These are phyloP conservation scores for Xylariomycetidae sp. DNA, from an alignment of 2,329 filamentous ascomycete species.

Conservation along the genomic window DNA sequence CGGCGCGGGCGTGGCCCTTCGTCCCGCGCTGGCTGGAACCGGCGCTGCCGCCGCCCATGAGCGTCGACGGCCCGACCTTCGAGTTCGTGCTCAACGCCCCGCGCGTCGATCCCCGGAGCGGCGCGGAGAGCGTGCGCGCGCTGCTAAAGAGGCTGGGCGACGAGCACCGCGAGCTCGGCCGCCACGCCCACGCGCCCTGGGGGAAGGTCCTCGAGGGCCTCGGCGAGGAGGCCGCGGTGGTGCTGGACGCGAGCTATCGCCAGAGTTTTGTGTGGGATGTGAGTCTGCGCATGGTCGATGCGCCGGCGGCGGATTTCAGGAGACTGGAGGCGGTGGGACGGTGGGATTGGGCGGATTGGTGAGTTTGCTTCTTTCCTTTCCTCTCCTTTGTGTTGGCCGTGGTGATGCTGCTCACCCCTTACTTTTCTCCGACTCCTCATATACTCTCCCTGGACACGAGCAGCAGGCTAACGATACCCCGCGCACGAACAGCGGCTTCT, in stretches of 20 bases:
- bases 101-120: background rate
- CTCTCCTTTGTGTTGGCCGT: background rate
- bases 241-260: background rate
- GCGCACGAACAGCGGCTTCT: background rate
- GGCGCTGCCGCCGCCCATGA: slow-evolving; percentile 1
- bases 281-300: background rate
- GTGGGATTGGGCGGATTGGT: slow-evolving; percentile 2
- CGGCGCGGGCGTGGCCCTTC: slow-evolving; percentile 2
- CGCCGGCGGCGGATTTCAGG: background rate
- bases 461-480: too few species aligned
- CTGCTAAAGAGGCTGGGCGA: background rate
- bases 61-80: slow-evolving; percentile 2
- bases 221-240: background rate
- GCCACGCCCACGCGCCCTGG: slow-evolving; percentile 1
- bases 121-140: background rate
- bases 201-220: background rate
- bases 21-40: background rate
- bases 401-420: background rate
- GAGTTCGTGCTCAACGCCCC: slow-evolving; percentile 2
- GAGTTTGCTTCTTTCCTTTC: background rate
- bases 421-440: background rate
- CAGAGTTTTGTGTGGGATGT: slow-evolving; percentile 2
- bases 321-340: background rate
- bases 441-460: too few species aligned
- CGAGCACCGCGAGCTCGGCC: slow-evolving; percentile 1